These are phyloP conservation scores for Stephania cephalantha DNA, from an alignment of 164 flowering plant genomes.

Conservation along the genomic window DNA sequence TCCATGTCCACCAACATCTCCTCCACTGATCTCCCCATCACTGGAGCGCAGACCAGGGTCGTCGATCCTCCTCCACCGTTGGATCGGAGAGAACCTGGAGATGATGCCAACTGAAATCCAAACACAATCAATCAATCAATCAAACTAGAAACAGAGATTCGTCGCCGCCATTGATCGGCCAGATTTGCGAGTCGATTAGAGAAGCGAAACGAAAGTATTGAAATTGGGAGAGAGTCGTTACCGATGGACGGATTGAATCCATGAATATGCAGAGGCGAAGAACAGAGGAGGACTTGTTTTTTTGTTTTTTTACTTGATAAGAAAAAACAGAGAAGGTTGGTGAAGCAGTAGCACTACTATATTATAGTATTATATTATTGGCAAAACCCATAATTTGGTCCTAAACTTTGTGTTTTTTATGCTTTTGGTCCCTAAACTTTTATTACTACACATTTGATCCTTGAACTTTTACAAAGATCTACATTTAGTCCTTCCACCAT, in stretches of 20 bases:
- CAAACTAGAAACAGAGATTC: neutral
- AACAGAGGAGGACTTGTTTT: neutral
- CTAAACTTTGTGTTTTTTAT: too few relatives aligned
- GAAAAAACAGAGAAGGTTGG: too few relatives aligned
- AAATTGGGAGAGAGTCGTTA: neutral
- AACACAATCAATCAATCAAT: neutral
- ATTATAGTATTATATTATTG: too few relatives aligned
- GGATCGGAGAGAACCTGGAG: constrained; percentile 5
- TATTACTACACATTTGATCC: too few relatives aligned
- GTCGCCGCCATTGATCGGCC: neutral
- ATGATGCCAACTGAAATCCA: constrained; percentile 2
- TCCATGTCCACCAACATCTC: constrained; percentile 40
- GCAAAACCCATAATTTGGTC: too few relatives aligned
- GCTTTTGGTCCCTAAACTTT: too few relatives aligned
- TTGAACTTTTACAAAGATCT: too few relatives aligned
- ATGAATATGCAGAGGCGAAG: neutral
- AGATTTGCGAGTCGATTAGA: neutral
- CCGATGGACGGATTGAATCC: constrained; percentile 1
- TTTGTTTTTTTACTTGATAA: too few relatives aligned
- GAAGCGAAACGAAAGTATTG: neutral
- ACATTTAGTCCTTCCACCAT: too few relatives aligned
- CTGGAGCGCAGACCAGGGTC: constrained; percentile 61
- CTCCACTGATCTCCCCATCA: constrained; percentile 59
- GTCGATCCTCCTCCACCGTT: constrained; percentile 27
- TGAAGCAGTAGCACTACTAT: neutral